These are phyloP conservation scores for Papilionanthe hybrid DNA, from an alignment of 116 monocot genomes.

Conservation along the genomic window DNA sequence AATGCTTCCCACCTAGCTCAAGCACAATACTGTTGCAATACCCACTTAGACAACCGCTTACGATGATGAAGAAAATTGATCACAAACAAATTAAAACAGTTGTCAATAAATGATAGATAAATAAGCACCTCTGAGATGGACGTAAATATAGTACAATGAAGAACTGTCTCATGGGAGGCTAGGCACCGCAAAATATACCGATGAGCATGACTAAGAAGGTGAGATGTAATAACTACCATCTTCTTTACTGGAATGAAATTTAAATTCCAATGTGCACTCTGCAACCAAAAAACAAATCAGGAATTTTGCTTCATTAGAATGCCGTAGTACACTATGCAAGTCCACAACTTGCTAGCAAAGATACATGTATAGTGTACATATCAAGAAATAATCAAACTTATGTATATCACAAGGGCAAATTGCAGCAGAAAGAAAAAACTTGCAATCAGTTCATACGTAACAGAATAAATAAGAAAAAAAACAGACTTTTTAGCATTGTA, in stretches of 20 bases:
- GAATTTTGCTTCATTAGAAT: background rate
- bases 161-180: conserved; percentile 46
- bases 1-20: background rate
- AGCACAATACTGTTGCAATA: background rate
- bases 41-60: background rate
- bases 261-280: conserved; percentile 68
- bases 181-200: conserved; percentile 81
- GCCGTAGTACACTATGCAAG: background rate
- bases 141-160: conserved; percentile 67
- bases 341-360: background rate
- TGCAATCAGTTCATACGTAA: background rate
- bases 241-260: conserved; percentile 43
- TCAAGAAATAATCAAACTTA: background rate
- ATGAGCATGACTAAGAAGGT: conserved; percentile 92
- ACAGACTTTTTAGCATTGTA: background rate
- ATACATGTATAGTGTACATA: background rate
- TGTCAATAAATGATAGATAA: background rate
- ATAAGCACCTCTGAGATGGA: conserved; percentile 84
- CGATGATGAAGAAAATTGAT: background rate
- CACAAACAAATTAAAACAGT: background rate
- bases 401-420: background rate
- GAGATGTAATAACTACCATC: conserved; percentile 71
- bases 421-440: background rate
- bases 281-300: conserved; percentile 1
- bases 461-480: background rate